Evolutionary conservation across 2,329 filamentous ascomycete genomes (phyloP).

Genomic region (Fusarium sp.): DNA sequence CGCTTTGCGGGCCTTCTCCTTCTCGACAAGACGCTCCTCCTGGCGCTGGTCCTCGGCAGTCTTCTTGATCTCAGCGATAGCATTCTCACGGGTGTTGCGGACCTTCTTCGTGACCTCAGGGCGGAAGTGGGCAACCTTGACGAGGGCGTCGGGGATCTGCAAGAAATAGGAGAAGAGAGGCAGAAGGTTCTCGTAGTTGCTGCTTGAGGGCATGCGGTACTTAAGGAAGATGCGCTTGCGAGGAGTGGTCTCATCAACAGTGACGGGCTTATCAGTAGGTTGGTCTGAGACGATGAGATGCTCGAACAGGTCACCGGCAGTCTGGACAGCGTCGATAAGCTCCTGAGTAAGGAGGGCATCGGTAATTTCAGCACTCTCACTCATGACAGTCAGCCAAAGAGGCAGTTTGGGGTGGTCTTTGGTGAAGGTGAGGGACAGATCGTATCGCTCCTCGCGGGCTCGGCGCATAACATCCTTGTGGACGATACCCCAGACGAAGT

Average conservation of each 20-base stretch:
- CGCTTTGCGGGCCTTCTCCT: constrained; percentile 85
- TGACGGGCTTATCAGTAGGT: constrained; percentile 87
- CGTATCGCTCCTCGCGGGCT: constrained; percentile 93
- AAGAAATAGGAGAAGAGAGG: constrained; percentile 88
- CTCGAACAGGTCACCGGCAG: constrained; percentile 85
- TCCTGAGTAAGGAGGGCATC: constrained; percentile 90
- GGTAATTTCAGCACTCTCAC: constrained; percentile 95
- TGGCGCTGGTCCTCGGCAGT: constrained; percentile 84
- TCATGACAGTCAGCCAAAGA: constrained; percentile 93
- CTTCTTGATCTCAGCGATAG: constrained; percentile 84
- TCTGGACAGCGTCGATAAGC: constrained; percentile 82
- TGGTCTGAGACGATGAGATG: constrained; percentile 93
- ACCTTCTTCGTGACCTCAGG: constrained; percentile 92
- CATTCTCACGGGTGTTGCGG: constrained; percentile 83
- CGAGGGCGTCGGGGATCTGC: constrained; percentile 87
- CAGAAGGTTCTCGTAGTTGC: constrained; percentile 76
- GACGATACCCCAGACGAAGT: constrained; percentile 95
- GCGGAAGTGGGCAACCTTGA: constrained; percentile 85
- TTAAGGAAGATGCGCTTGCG: constrained; percentile 91
- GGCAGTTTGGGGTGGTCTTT: constrained; percentile 95
- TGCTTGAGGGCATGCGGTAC: constrained; percentile 76
- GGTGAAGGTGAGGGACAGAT: constrained; percentile 91
- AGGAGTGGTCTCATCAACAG: constrained; percentile 85
- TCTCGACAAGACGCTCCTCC: constrained; percentile 81
- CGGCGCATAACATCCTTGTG: constrained; percentile 96